These are phyloP conservation scores for Tetrapisispora taiwanensis DNA, from an alignment of 805 yeast species.

Conservation along the genomic window DNA sequence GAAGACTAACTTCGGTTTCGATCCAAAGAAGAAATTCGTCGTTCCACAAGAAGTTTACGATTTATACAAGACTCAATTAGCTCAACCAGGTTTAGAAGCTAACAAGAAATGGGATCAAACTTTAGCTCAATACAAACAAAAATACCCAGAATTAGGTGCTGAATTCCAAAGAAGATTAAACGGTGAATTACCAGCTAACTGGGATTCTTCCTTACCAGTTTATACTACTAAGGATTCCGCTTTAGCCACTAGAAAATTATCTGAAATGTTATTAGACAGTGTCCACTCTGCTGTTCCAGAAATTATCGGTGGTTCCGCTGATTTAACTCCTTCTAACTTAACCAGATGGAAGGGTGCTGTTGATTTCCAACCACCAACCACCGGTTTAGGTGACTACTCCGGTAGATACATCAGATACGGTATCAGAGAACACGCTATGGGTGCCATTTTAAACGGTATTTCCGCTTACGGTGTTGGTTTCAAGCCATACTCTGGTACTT, in stretches of 20 bases:
- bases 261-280: conserved; percentile 64
- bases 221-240: conserved; percentile 73
- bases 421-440: conserved; percentile 99
- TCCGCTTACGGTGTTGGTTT: conserved; percentile 77
- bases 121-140: conserved; percentile 48
- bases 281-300: conserved; percentile 67
- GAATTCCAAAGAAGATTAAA: conserved; percentile 71
- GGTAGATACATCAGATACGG: conserved; percentile 97
- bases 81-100: conserved; percentile 50
- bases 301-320: conserved; percentile 96
- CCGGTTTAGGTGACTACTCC: conserved; percentile 71
- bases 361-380: conserved; percentile 84
- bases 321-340: conserved; percentile 92
- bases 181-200: conserved; percentile 70
- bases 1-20: conserved; percentile 75
- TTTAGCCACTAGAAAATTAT: conserved; percentile 88
- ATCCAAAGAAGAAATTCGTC: conserved; percentile 67
- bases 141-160: conserved; percentile 70
- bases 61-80: conserved; percentile 45
- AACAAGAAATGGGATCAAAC: conserved; percentile 68
- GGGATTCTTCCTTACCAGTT: conserved; percentile 70
- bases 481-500: conserved; percentile 93
- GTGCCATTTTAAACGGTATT: conserved; percentile 96
- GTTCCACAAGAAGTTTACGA: conserved; percentile 79
- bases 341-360: conserved; percentile 76